Conservation (phyloP, 495 filamentous ascomycete species). For the Xanthoparmelia taractica region DNA sequence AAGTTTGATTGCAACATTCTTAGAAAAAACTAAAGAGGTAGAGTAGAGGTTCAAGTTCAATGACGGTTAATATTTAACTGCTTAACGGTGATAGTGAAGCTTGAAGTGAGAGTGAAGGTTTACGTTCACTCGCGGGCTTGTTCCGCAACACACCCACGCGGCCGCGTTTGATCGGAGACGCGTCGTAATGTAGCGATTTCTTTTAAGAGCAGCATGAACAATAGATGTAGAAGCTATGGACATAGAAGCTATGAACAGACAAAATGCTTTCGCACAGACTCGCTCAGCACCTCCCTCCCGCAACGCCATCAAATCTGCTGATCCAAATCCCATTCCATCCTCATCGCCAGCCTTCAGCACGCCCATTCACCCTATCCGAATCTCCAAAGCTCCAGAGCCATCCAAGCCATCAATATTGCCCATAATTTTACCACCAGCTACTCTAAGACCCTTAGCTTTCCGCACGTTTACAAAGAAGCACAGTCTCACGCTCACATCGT, state of each 20-base stretch:
- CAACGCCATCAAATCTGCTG: constrained; percentile 27
- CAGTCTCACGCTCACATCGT: constrained; percentile 84
- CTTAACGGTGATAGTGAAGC: background rate
- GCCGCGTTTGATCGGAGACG: background rate
- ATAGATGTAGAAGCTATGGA: constrained; percentile 5
- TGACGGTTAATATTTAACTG: background rate
- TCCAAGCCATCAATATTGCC: constrained; percentile 72
- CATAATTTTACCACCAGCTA: constrained; percentile 78
- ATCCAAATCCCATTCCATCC: constrained; percentile 59
- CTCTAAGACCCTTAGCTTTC: constrained; percentile 84
- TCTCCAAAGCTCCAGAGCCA: constrained; percentile 38
- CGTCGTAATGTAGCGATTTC: background rate
- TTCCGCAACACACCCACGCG: background rate
- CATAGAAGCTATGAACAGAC: constrained; percentile 1
- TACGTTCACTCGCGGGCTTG: too few relatives aligned
- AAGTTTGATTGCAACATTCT: background rate
- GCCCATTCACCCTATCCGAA: constrained; percentile 60
- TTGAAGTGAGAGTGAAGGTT: background rate
- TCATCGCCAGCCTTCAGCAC: constrained; percentile 87
- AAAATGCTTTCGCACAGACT: background rate
- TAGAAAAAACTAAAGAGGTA: background rate
- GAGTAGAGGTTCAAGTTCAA: background rate
- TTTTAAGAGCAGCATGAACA: background rate
- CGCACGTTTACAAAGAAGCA: constrained; percentile 97
- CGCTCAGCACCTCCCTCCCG: constrained; percentile 26